phyloP scores from a whole-genome alignment of 805 yeast genomes.

The Nakazawaea molendinolei region DNA sequence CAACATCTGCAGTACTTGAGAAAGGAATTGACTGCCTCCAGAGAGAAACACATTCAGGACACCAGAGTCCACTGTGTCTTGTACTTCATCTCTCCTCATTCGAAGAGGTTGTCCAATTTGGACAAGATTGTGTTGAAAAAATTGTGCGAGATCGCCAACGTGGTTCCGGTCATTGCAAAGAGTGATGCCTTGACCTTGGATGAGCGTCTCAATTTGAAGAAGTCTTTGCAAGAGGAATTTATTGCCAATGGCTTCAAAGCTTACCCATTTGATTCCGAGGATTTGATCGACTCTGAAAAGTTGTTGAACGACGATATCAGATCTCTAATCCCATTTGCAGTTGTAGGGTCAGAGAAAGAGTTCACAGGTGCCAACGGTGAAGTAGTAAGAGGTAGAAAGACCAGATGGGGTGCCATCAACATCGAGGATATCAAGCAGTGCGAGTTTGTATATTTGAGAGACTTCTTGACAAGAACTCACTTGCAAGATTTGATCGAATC shows the following conservation, averaged over 20 bases:
- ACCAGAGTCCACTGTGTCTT: constrained; percentile 91
- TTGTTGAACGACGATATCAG: constrained; percentile 71
- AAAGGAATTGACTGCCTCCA: constrained; percentile 89
- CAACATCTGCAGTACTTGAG: constrained; percentile 89
- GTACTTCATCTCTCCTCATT: constrained; percentile 86
- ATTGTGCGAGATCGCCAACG: constrained; percentile 84
- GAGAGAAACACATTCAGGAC: constrained; percentile 77
- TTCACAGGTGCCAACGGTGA: constrained; percentile 67
- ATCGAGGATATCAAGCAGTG: constrained; percentile 94
- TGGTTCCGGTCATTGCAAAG: constrained; percentile 93
- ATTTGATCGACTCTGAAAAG: constrained; percentile 61
- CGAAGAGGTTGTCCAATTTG: constrained; percentile 74
- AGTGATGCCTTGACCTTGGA: constrained; percentile 82
- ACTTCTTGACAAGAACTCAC: constrained; percentile 91
- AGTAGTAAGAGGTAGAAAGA: constrained; percentile 81
- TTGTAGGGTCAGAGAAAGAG: constrained; percentile 83
- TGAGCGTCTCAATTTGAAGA: constrained; percentile 78
- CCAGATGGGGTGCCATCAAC: constrained; percentile 89
- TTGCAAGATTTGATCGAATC: constrained; percentile 93
- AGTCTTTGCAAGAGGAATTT: constrained; percentile 70
- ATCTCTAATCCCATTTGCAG: constrained; percentile 84
- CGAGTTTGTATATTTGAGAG: constrained; percentile 91
- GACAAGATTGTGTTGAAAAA: constrained; percentile 80
- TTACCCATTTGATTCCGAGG: constrained; percentile 77
- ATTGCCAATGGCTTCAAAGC: constrained; percentile 63